These are phyloP conservation scores for Pseudoneurospora amorphoporcata DNA, from an alignment of 495 filamentous ascomycete species.

Conservation along the genomic window DNA sequence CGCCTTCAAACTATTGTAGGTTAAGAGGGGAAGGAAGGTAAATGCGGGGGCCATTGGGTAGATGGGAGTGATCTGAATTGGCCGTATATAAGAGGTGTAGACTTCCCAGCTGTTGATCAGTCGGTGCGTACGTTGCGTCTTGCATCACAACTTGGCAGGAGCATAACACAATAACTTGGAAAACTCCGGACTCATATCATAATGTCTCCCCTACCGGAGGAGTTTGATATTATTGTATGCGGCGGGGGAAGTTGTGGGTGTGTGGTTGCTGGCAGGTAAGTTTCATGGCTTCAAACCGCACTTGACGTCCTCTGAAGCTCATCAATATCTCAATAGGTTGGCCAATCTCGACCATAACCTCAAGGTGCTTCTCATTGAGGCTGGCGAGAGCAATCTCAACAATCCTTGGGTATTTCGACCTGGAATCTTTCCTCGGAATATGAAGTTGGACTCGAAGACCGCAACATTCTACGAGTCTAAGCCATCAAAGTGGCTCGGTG, in stretches of 20 bases:
- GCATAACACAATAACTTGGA: background rate
- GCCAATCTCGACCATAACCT: constrained; percentile 75
- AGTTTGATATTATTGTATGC: constrained; percentile 78
- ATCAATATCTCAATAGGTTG: constrained; percentile 35
- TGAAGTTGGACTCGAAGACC: constrained; percentile 64
- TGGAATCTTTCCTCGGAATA: constrained; percentile 57
- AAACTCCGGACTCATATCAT: background rate
- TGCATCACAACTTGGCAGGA: background rate
- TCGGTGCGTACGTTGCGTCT: background rate
- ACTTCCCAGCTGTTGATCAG: background rate
- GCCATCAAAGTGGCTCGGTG: constrained; percentile 61
- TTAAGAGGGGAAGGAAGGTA: background rate
- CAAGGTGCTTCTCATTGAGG: constrained; percentile 69
- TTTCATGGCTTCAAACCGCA: background rate
- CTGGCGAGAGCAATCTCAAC: constrained; percentile 69
- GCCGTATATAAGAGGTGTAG: background rate
- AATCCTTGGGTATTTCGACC: constrained; percentile 77
- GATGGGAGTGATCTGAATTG: background rate
- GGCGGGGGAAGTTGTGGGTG: constrained; percentile 64
- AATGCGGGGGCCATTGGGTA: background rate
- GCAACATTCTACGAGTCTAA: constrained; percentile 74
- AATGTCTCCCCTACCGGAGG: constrained; percentile 46
- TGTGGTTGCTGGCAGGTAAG: constrained; percentile 60
- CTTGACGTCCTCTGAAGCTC: background rate
- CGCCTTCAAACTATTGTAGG: background rate